phyloP scores from a whole-genome alignment of 139 green algal genomes.

The Marvania coccoides region DNA sequence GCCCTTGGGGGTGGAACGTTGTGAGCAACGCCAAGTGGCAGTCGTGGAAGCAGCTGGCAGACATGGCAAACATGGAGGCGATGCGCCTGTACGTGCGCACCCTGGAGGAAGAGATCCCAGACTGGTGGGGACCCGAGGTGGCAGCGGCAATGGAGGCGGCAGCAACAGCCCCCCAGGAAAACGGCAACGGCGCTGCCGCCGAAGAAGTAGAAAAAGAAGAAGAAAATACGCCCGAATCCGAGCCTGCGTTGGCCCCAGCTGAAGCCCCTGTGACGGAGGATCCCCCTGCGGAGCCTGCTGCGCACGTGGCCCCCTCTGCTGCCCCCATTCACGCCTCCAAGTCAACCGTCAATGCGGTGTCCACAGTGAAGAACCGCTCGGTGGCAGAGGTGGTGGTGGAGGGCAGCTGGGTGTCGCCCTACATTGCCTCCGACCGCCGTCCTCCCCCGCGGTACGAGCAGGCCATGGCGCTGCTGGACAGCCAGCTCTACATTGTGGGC shows the following conservation, averaged over 20 bases:
- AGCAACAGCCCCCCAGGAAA: background rate
- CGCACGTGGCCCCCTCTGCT: background rate
- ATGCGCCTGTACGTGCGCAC: slow-evolving; percentile 92
- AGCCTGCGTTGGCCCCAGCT: no score
- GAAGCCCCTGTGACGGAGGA: background rate
- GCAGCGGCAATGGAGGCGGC: background rate
- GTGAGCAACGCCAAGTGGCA: slow-evolving; percentile 80
- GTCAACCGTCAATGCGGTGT: background rate
- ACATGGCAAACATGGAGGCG: slow-evolving; percentile 78
- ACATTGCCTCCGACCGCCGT: slow-evolving; percentile 14
- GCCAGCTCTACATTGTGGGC: slow-evolving; percentile 68
- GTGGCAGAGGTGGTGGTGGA: slow-evolving; percentile 37
- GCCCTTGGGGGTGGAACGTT: slow-evolving; percentile 85
- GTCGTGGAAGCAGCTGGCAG: slow-evolving; percentile 70
- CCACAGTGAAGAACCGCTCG: slow-evolving; percentile 4
- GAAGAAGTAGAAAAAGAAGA: background rate
- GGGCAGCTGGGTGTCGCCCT: slow-evolving; percentile 32
- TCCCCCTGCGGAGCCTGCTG: background rate
- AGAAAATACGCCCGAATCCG: background rate
- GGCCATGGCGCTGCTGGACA: slow-evolving; percentile 51
- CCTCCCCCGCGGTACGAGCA: slow-evolving; percentile 78
- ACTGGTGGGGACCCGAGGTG: slow-evolving; percentile 39
- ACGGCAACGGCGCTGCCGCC: background rate
- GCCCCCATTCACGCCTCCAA: background rate
- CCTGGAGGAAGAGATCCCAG: slow-evolving; percentile 68